These are phyloP conservation scores for Raddia distichophylla DNA, from an alignment of 176 grass and related monocot species.

Conservation along the genomic window DNA sequence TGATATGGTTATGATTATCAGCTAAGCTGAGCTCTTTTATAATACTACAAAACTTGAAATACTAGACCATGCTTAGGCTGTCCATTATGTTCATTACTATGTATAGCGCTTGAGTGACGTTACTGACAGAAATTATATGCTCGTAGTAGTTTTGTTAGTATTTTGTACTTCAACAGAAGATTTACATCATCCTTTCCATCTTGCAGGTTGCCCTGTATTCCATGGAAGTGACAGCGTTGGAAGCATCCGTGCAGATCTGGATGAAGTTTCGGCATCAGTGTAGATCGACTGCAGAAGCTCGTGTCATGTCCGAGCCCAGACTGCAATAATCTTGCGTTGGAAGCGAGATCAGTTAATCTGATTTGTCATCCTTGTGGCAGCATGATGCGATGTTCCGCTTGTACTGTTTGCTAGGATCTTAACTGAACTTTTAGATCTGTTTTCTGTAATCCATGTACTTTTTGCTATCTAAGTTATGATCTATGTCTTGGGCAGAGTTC, in stretches of 20 bases:
- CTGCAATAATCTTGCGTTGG: slow-evolving; percentile 52
- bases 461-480: slow-evolving; percentile 34
- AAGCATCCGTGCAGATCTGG: neutral
- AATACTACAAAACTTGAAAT: neutral
- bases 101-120: neutral
- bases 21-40: neutral
- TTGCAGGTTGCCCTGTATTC: slow-evolving; percentile 46
- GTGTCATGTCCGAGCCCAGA: slow-evolving; percentile 19
- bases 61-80: neutral
- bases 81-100: slow-evolving; percentile 8
- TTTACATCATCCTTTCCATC: slow-evolving; percentile 9
- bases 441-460: slow-evolving; percentile 28
- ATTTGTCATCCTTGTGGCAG: slow-evolving; percentile 56
- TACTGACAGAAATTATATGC: neutral
- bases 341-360: slow-evolving; percentile 64
- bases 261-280: slow-evolving; percentile 12
- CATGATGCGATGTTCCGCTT: slow-evolving; percentile 60
- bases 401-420: slow-evolving; percentile 43
- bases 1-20: slow-evolving; percentile 25
- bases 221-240: slow-evolving; percentile 39
- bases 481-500: neutral
- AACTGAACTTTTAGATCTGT: slow-evolving; percentile 38
- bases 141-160: neutral
- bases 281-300: neutral
- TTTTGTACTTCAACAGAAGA: neutral